Evolutionary conservation across 1,284 basidiomycete genomes (phyloP).

Genomic region (Irpex sp.): DNA sequence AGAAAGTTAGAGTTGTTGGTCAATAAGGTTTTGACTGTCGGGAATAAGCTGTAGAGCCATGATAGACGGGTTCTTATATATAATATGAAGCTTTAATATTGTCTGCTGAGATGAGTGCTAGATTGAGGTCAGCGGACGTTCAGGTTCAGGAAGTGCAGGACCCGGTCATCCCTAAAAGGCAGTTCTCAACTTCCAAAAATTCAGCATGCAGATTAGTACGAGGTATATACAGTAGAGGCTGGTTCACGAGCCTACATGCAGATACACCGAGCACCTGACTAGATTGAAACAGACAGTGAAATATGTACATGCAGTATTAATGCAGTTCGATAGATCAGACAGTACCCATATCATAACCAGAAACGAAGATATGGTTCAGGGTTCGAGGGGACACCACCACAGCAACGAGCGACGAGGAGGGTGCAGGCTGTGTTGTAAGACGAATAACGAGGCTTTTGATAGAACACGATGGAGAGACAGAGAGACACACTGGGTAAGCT

Average conservation of each 20-base stretch:
- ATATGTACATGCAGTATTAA: slow-evolving; percentile 17
- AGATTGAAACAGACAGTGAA: slow-evolving; percentile 7
- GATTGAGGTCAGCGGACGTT: too few relatives aligned
- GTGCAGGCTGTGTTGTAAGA: slow-evolving; percentile 3
- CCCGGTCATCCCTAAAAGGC: not conserved
- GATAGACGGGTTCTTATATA: not conserved
- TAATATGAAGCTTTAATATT: not conserved
- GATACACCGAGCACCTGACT: too few relatives aligned
- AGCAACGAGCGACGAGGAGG: slow-evolving; percentile 15
- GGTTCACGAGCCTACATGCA: too few relatives aligned
- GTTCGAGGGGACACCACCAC: slow-evolving; percentile 8
- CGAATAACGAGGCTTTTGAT: not conserved
- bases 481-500: not conserved
- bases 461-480: slow-evolving; percentile 1
- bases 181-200: not conserved
- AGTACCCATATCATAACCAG: slow-evolving; percentile 14
- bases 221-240: too few relatives aligned
- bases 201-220: not conserved
- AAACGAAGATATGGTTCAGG: slow-evolving; percentile 3
- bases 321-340: slow-evolving; percentile 13
- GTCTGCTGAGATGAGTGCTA: not conserved
- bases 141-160: too few relatives aligned
- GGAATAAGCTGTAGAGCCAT: not conserved
- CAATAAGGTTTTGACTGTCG: slow-evolving; percentile 14
- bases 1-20: slow-evolving; percentile 43